These are phyloP conservation scores for Fistulina hepatica DNA, from an alignment of 1,284 basidiomycete species.

Conservation along the genomic window DNA sequence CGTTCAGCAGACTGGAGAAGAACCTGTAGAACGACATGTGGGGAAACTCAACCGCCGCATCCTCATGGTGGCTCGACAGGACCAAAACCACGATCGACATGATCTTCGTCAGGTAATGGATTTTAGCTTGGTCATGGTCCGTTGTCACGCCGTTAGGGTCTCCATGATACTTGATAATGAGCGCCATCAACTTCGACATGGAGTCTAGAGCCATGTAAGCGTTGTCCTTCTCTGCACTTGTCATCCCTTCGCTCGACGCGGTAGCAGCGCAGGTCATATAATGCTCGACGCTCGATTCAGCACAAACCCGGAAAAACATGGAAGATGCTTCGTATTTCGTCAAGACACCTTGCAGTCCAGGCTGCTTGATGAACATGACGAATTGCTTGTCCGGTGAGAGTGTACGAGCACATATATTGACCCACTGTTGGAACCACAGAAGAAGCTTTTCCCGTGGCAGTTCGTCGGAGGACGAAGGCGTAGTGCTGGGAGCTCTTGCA, in stretches of 20 bases:
- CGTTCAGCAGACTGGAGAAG: constrained; percentile 94
- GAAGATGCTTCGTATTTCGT: constrained; percentile 95
- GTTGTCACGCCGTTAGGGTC: constrained; percentile 64
- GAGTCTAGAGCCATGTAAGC: constrained; percentile 93
- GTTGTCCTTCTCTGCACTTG: constrained; percentile 55
- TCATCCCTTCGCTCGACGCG: background rate
- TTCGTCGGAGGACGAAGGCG: too few species aligned
- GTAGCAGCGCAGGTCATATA: constrained; percentile 80
- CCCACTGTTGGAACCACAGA: constrained; percentile 88
- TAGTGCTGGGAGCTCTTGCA: too few species aligned
- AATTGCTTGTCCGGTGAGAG: constrained; percentile 89
- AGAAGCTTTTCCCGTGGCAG: too few species aligned
- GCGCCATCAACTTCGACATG: constrained; percentile 88
- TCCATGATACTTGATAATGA: constrained; percentile 99
- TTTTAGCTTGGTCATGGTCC: constrained; percentile 89
- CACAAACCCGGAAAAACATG: constrained; percentile 97
- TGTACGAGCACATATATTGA: constrained; percentile 87
- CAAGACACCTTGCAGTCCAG: constrained; percentile 93
- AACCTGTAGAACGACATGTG: constrained; percentile 99
- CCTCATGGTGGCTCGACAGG: constrained; percentile 90
- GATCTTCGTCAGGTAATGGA: constrained; percentile 96
- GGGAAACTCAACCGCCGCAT: constrained; percentile 84
- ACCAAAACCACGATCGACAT: constrained; percentile 95
- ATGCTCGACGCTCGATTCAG: constrained; percentile 87
- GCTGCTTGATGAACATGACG: constrained; percentile 92